A percentile compares a stretch with the other conserved stretches of the same genome.
phyloP scores from a whole-genome alignment of 176 grass and related monocot genomes.

The Pharus latifolius region DNA sequence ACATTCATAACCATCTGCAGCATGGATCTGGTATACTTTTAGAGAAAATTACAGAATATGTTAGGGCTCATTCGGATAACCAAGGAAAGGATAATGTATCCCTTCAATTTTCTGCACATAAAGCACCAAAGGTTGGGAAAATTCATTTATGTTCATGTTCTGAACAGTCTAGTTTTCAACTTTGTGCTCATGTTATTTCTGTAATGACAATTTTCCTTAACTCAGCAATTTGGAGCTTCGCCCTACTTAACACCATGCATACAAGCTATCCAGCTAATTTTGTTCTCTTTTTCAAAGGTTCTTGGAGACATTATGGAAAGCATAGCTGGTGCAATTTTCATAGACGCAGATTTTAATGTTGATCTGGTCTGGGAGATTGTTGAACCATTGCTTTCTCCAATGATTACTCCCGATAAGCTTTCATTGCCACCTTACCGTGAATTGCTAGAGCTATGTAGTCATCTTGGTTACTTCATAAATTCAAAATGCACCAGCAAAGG shows the following conservation, averaged over 20 bases:
- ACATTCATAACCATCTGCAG: slow-evolving; percentile 66
- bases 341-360: slow-evolving; percentile 69
- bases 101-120: slow-evolving; percentile 33
- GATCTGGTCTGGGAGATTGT: slow-evolving; percentile 72
- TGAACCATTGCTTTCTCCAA: slow-evolving; percentile 63
- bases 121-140: slow-evolving; percentile 76
- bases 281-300: slow-evolving; percentile 36
- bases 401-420: slow-evolving; percentile 87
- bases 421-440: slow-evolving; percentile 72
- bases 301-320: slow-evolving; percentile 96
- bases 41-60: slow-evolving; percentile 73
- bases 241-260: background rate
- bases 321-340: slow-evolving; percentile 68
- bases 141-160: background rate
- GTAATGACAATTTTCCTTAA: background rate
- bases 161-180: background rate
- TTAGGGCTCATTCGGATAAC: slow-evolving; percentile 29
- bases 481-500: slow-evolving; percentile 44
- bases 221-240: background rate
- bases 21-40: slow-evolving; percentile 83
- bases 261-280: slow-evolving; percentile 4
- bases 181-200: background rate
- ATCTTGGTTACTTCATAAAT: slow-evolving; percentile 71
- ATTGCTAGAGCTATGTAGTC: slow-evolving; percentile 69
- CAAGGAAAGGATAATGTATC: slow-evolving; percentile 24